Evolutionary conservation across 306 rosid species (phyloP).

Genomic region (Delonix regia): DNA sequence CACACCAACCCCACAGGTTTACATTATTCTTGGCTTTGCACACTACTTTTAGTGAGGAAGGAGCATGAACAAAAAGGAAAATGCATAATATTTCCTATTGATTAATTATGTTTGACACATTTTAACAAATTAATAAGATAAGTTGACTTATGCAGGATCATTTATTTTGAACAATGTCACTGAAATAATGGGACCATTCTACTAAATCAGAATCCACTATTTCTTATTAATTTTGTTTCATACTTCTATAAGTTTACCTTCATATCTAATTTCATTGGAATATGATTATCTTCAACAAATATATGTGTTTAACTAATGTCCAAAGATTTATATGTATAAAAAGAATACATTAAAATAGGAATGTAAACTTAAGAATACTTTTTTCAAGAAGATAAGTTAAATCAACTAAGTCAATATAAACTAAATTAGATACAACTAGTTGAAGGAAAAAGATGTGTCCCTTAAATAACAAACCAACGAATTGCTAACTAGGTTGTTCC

Average conservation of each 20-base stretch:
- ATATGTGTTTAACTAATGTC: not conserved
- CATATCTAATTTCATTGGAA: not conserved
- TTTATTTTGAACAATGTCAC: too few species aligned
- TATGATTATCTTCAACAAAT: not conserved
- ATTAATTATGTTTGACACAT: not conserved
- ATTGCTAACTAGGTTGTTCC: conserved; percentile 57
- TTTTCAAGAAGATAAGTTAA: not conserved
- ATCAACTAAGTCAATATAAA: conserved; percentile 7
- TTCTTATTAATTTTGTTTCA: not conserved
- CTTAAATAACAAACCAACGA: conserved; percentile 53
- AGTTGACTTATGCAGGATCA: not conserved
- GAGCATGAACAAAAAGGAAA: not conserved
- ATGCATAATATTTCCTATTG: not conserved
- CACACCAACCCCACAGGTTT: not conserved
- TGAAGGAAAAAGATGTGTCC: not conserved
- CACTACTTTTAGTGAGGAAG: not conserved
- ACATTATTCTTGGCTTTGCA: not conserved
- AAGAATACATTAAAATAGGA: not conserved
- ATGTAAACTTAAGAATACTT: not conserved
- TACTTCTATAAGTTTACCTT: not conserved
- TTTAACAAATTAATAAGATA: conserved; percentile 11
- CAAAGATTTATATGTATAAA: not conserved
- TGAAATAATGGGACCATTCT: not conserved
- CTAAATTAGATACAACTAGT: conserved; percentile 2
- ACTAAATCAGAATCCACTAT: not conserved